These are phyloP conservation scores for Lactarius pseudohatsudake DNA, from an alignment of 768 basidiomycete species.

Conservation along the genomic window DNA sequence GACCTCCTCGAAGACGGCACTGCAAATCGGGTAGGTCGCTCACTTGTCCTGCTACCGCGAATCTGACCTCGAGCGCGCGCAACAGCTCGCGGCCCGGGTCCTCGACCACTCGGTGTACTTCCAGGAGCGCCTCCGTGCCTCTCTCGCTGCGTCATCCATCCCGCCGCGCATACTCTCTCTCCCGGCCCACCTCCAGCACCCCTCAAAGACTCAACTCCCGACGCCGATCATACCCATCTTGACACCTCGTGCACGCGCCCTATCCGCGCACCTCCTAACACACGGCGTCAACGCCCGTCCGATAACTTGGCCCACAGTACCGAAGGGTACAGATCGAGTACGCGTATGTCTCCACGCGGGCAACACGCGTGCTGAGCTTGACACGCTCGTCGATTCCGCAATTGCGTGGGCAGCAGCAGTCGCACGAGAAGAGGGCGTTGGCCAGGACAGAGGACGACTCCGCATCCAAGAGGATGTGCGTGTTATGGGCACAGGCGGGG, in stretches of 20 bases:
- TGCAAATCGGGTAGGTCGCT: conserved; percentile 51
- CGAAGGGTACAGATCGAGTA: conserved; percentile 80
- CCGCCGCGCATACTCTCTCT: conserved; percentile 36
- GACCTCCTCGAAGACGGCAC: conserved; percentile 73
- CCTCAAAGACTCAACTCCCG: conserved; percentile 36
- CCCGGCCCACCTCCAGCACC: conserved; percentile 30
- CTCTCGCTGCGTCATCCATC: conserved; percentile 34
- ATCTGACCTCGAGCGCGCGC: conserved; percentile 26
- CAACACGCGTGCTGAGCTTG: conserved; percentile 65
- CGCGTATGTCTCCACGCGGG: conserved; percentile 86
- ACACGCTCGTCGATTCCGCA: conserved; percentile 52
- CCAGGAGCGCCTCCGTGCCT: conserved; percentile 35
- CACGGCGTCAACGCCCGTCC: conserved; percentile 65
- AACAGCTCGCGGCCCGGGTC: conserved; percentile 41
- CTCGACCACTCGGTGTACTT: conserved; percentile 46
- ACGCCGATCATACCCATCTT: conserved; percentile 87
- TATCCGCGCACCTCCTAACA: conserved; percentile 62
- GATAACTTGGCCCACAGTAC: conserved; percentile 88
- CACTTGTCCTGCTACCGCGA: neutral
- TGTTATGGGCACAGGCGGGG: neutral
- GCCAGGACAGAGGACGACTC: neutral
- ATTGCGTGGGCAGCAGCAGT: conserved; percentile 44
- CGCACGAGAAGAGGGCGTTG: neutral
- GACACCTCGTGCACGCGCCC: conserved; percentile 70
- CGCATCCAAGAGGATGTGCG: neutral